Percentiles rank a stretch among this genome's conserved stretches.
Evolutionary conservation across 176 grass and related monocot genomes (phyloP).

Genomic region (Alopecurus myosuroides): DNA sequence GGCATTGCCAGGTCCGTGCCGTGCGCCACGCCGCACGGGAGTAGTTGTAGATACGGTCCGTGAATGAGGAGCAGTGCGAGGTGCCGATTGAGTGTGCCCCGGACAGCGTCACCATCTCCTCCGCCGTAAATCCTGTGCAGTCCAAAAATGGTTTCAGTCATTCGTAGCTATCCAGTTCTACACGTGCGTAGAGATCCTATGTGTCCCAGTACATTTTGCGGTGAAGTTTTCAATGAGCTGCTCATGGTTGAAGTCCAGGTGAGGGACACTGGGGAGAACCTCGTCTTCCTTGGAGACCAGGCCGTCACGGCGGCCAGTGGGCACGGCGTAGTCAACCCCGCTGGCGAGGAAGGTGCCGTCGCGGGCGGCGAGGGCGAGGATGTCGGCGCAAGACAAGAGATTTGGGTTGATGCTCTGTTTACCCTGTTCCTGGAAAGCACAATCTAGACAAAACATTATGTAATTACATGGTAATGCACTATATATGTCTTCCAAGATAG

Average conservation of each 20-base stretch:
- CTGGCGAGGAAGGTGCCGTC: slow-evolving; percentile 5
- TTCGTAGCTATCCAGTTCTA: not conserved
- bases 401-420: too few relatives aligned
- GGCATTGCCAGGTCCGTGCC: slow-evolving; percentile 31
- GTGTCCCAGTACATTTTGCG: not conserved
- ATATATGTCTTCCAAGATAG: too few relatives aligned
- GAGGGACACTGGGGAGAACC: slow-evolving; percentile 21
- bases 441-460: too few relatives aligned
- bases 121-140: not conserved
- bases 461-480: too few relatives aligned
- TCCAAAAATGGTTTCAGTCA: not conserved
- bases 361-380: slow-evolving; percentile 50
- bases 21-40: not conserved
- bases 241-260: not conserved
- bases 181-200: not conserved
- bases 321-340: not conserved
- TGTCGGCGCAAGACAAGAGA: slow-evolving; percentile 87
- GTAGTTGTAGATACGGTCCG: slow-evolving; percentile 33
- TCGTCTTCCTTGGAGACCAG: slow-evolving; percentile 8
- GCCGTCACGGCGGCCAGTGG: slow-evolving; percentile 28
- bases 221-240: slow-evolving; percentile 13
- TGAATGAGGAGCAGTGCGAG: slow-evolving; percentile 43
- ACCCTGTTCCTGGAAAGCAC: too few relatives aligned
- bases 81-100: slow-evolving; percentile 49
- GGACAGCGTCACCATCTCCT: slow-evolving; percentile 41